Evolutionary conservation across 2,329 filamentous ascomycete genomes (phyloP), one percentile per base, ranked within the genome.

Genomic region (Clonostachys solani): DNA sequence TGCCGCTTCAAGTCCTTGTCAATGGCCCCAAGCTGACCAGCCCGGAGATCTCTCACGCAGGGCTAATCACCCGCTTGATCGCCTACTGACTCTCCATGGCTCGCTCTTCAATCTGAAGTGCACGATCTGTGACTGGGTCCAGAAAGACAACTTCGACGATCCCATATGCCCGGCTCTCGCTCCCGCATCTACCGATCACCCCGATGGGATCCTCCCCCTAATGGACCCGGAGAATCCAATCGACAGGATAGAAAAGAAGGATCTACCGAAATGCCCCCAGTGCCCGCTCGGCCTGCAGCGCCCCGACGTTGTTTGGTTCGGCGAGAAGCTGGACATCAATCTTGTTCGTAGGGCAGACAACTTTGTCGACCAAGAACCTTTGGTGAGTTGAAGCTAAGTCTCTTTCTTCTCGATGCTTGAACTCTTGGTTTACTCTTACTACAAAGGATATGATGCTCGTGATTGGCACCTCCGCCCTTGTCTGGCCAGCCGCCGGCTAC

Each of bases 241-340:
- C 57, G 75, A 70, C 51, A 66, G 60, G 34, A 71, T 78, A 45
- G 52, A 61, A 0, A 45, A 61, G 18, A 65, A 73, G 2, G 81
- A 86, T 33, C 76, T 96, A 2, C 91, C 91, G 0, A 77, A 78
- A 46, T 96, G 91, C 52, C 89, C 90, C 0, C 59, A 75, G 42
- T 84, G 90, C 66, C 73, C 77, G 49, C 69, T 62, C 1, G 80
- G 81, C 1, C 68, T 95, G 12, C 78, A 92, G 15, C 80, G 92
- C 1, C 92, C 92, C 0, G 90, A 86, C 6, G 89, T 96, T 0
- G 89, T 96, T 3, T 96, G 91, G 91, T 96, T 96, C 56, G 86
- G 84, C 37, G 91, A 96, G 67, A 35, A 57, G 2, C 72, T 96
- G 3, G 88, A 91, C 2, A 48, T 54, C 6, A 59, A 73, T 4